phyloP scores from a whole-genome alignment of 2,329 filamentous ascomycete species.

The Beauveria pseudobassiana region DNA sequence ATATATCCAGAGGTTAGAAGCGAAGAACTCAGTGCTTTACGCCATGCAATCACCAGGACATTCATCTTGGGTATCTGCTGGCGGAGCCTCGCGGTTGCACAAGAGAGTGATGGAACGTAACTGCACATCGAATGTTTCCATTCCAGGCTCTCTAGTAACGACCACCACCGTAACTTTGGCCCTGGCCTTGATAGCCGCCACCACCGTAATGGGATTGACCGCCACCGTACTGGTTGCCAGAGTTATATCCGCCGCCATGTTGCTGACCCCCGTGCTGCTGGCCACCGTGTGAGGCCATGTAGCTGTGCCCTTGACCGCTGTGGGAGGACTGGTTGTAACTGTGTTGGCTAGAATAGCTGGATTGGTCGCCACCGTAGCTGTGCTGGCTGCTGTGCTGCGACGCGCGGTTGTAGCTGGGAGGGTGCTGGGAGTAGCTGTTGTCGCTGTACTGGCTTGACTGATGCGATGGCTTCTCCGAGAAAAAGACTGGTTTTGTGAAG shows the following conservation, averaged over 20 bases:
- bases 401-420: constrained; percentile 15
- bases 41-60: neutral
- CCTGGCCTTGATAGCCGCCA: constrained; percentile 5
- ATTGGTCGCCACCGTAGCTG: neutral
- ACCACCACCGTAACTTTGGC: constrained; percentile 5
- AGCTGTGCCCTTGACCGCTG: constrained; percentile 3
- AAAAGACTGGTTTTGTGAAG: constrained; percentile 17
- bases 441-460: constrained; percentile 13
- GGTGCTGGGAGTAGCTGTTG: constrained; percentile 17
- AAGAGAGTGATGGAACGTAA: neutral
- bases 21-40: neutral
- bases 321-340: neutral
- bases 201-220: constrained; percentile 4
- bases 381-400: neutral
- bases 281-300: neutral
- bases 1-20: neutral
- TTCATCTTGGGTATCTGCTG: neutral
- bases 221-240: constrained; percentile 5
- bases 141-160: neutral
- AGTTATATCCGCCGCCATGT: constrained; percentile 1
- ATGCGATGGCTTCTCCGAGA: constrained; percentile 14
- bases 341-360: neutral
- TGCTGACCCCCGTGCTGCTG: constrained; percentile 2
- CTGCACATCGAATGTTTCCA: neutral
- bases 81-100: neutral